These are phyloP conservation scores for Candida loeiensis DNA, from an alignment of 805 yeast species.

Conservation along the genomic window DNA sequence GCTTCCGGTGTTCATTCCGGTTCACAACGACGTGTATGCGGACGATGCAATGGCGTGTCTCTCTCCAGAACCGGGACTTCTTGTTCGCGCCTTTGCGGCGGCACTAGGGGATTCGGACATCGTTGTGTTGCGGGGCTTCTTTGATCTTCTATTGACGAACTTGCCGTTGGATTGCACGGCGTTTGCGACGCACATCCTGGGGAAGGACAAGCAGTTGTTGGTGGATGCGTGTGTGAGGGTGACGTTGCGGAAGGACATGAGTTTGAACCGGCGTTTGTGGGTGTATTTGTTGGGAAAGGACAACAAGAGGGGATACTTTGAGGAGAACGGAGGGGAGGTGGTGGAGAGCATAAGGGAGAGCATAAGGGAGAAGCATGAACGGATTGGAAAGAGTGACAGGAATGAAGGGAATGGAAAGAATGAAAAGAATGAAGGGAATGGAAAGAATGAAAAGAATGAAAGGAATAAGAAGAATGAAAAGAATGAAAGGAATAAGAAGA, in stretches of 20 bases:
- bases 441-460: too few species aligned
- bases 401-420: too few species aligned
- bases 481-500: too few species aligned
- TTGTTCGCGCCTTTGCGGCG: conserved; percentile 68
- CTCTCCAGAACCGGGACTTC: conserved; percentile 73
- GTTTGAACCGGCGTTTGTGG: conserved; percentile 91
- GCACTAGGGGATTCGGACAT: conserved; percentile 60
- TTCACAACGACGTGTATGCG: conserved; percentile 20
- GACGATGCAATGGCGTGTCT: conserved; percentile 60
- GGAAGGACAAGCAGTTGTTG: conserved; percentile 54
- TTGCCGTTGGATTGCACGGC: conserved; percentile 63
- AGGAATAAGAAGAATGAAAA: too few species aligned
- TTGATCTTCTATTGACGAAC: conserved; percentile 71
- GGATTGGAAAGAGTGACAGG: too few species aligned
- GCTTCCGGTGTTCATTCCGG: conserved; percentile 55
- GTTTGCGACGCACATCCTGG: conserved; percentile 44
- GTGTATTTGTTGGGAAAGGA: conserved; percentile 89
- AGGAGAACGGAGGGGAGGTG: conserved; percentile 48
- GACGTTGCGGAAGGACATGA: conserved; percentile 84
- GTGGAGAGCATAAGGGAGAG: conserved; percentile 49
- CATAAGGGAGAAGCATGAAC: too few species aligned
- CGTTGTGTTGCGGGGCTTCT: conserved; percentile 77
- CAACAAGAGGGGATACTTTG: conserved; percentile 46
- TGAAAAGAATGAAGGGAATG: conserved; percentile 14
- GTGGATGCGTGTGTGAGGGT: conserved; percentile 63